Base-by-base conservation (phyloP, 2,329 filamentous ascomycete species). In the Emydomyces testavorans region DNA sequence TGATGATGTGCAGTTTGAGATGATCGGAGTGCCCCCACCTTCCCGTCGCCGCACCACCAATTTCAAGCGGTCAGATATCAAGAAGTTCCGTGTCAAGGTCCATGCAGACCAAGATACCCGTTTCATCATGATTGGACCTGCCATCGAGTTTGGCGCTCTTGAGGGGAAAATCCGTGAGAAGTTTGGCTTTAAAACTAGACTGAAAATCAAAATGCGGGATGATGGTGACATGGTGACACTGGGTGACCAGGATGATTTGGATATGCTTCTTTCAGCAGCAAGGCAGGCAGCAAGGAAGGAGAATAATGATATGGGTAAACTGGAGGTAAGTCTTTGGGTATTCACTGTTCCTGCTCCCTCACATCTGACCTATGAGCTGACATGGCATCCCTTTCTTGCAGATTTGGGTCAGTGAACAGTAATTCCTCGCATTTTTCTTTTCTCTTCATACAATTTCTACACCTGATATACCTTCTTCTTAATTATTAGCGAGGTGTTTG, bases 211-310 rank as follows among this genome's bases (percentile, higher is more conserved):
- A 74, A 82, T 95, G 66, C 92, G 92, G 72, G 92, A 96, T 57
- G 74, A 82, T 48, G 84, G 83, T 2, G 90, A 96, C 60, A 90
- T 95, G 84, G 93, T 98, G 60, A 95, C 90, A 26, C 83, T 98
- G 78, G 88, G 84, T 24, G 92, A 98, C 64, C 86, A 95, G 65
- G 92, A 98, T 60, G 92, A 98, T 69, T 68, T 95, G 53, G 89
- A 96, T 43, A 85, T 95, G 79, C 80, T 86, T 23, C 74, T 96
- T 46, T 76, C 78, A 63, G 76, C 72, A 39, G 80, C 82, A 5
- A 85, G 79, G 64, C 76, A 76, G 42, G 69, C 71, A 50, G 88
- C 84, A 40, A 78, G 74, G 67, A 84, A 78, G 64, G 83, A 90
- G 62, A 78, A 80, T 58, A 74, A 76, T 53, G 89, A 94, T 53